Percentiles rank a stretch among this genome's conserved stretches.
Conservation (phyloP, 495 filamentous ascomycete genomes). For the Podospora didyma region DNA sequence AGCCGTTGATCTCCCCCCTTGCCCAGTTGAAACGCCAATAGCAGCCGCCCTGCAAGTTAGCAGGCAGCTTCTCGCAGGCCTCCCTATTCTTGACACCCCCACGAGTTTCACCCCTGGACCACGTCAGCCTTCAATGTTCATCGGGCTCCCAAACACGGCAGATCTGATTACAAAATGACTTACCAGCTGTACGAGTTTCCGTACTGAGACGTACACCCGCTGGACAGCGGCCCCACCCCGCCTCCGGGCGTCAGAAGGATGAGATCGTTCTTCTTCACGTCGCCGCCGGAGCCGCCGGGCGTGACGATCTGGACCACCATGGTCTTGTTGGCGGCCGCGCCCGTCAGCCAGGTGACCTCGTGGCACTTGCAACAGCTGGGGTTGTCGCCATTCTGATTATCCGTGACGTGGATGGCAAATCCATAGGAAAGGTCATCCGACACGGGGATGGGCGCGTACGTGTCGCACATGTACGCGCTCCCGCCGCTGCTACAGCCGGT, state of each 20-base stretch:
- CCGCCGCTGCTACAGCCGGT: conserved; percentile 28
- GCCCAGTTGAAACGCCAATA: conserved; percentile 52
- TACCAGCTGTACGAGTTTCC: conserved; percentile 15
- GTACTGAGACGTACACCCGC: conserved; percentile 45
- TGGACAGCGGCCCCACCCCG: conserved; percentile 42
- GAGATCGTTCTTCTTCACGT: conserved; percentile 45
- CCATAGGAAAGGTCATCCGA: conserved; percentile 41
- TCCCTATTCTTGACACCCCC: conserved; percentile 43
- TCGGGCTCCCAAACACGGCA: no score
- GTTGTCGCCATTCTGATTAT: conserved; percentile 13
- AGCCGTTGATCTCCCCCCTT: conserved; percentile 18
- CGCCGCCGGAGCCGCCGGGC: conserved; percentile 38
- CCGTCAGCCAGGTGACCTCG: conserved; percentile 22
- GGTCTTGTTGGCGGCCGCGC: conserved; percentile 39
- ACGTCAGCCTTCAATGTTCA: not conserved
- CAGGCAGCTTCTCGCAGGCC: conserved; percentile 41
- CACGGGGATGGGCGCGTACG: conserved; percentile 45
- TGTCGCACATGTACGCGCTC: conserved; percentile 44
- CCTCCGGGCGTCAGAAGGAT: conserved; percentile 52
- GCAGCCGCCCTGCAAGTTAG: conserved; percentile 44
- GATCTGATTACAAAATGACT: no score
- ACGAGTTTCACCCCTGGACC: conserved; percentile 41
- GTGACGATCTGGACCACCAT: conserved; percentile 55
- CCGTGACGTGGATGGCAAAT: conserved; percentile 43
- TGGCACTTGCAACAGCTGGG: conserved; percentile 49